These are phyloP conservation scores for Lasiodiplodia sp. DNA, from an alignment of 2,329 filamentous ascomycete genomes.

Conservation along the genomic window DNA sequence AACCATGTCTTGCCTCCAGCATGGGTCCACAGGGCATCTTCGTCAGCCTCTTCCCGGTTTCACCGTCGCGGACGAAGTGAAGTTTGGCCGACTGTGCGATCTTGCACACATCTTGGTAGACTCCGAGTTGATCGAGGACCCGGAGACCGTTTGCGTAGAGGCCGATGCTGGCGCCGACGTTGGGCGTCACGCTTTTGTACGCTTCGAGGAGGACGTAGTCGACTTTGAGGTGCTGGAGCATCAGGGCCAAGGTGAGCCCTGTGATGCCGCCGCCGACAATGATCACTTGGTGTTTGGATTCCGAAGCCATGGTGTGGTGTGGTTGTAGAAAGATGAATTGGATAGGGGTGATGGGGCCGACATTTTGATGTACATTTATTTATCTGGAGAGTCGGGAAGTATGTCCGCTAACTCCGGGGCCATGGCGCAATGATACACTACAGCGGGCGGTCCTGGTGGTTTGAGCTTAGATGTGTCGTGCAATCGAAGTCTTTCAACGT, in stretches of 20 bases:
- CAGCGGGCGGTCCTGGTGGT: too few relatives aligned
- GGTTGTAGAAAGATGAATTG: too few relatives aligned
- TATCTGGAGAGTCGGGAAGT: too few relatives aligned
- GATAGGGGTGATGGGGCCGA: too few relatives aligned
- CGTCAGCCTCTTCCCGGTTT: not conserved
- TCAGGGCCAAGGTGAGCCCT: conserved; percentile 34
- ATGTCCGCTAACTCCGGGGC: too few relatives aligned
- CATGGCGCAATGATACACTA: too few relatives aligned
- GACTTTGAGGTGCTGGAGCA: conserved; percentile 33
- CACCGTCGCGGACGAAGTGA: conserved; percentile 12
- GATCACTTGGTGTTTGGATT: conserved; percentile 19
- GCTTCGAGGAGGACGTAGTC: conserved; percentile 37
- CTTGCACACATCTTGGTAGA: conserved; percentile 5
- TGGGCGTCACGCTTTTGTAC: conserved; percentile 33
- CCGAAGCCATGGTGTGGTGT: not conserved
- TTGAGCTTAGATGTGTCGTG: too few relatives aligned
- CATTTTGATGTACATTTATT: too few relatives aligned
- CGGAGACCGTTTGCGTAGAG: conserved; percentile 32
- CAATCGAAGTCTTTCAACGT: too few relatives aligned
- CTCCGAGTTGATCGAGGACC: conserved; percentile 29
- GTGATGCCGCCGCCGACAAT: conserved; percentile 30
- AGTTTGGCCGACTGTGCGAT: not conserved
- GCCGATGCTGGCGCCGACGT: conserved; percentile 36
- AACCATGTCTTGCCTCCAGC: conserved; percentile 29
- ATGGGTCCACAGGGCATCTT: conserved; percentile 2